phyloP scores from a whole-genome alignment of 176 grass and related monocot genomes.

The Ampelocalamus luodianensis region DNA sequence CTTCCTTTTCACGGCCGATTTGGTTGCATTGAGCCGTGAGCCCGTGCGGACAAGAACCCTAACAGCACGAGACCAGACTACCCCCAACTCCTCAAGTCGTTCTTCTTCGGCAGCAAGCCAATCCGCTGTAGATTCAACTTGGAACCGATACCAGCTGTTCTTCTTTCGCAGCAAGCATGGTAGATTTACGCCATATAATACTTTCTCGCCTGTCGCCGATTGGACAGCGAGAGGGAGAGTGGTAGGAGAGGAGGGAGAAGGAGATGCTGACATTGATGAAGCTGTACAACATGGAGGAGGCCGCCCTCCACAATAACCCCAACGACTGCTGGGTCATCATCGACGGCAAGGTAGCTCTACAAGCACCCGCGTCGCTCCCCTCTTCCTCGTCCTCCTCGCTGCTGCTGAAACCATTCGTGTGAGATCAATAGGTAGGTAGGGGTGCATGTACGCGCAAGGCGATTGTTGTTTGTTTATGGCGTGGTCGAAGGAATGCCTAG shows the following conservation, averaged over 20 bases:
- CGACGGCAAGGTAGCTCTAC: constrained; percentile 67
- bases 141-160: not conserved
- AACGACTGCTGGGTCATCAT: constrained; percentile 89
- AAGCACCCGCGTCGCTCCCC: not conserved
- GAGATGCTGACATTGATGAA: constrained; percentile 75
- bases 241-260: constrained; percentile 4
- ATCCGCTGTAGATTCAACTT: constrained; percentile 25
- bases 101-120: constrained; percentile 51
- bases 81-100: not conserved
- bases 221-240: not conserved
- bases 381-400: not conserved
- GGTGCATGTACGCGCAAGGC: not conserved
- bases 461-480: not conserved
- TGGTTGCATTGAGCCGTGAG: no score
- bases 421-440: not conserved
- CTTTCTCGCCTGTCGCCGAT: constrained; percentile 7
- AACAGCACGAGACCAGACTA: not conserved
- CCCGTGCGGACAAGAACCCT: no score
- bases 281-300: constrained; percentile 80
- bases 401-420: not conserved
- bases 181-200: not conserved
- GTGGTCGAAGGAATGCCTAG: constrained; percentile 45
- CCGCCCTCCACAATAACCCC: constrained; percentile 63
- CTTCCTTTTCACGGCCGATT: no score
- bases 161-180: constrained; percentile 37